These are phyloP conservation scores for Macrolepiota albuminosa DNA, from an alignment of 768 basidiomycete genomes.

Conservation along the genomic window DNA sequence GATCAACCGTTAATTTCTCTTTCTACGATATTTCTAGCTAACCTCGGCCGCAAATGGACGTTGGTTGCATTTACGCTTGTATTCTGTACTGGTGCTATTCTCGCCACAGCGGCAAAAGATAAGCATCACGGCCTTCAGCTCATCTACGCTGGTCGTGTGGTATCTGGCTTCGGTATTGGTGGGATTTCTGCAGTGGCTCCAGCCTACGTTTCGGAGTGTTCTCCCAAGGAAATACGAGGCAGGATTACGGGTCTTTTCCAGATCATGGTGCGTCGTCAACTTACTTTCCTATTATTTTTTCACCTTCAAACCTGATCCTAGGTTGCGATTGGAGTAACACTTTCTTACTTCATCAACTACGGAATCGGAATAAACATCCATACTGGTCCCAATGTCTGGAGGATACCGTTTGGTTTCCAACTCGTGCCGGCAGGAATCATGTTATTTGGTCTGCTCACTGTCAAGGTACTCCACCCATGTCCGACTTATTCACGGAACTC, in stretches of 20 bases:
- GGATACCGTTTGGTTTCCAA: slow-evolving; percentile 71
- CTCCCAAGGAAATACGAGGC: slow-evolving; percentile 83
- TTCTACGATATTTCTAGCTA: slow-evolving; percentile 30
- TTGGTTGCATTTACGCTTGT: slow-evolving; percentile 57
- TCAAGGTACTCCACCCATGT: slow-evolving; percentile 35
- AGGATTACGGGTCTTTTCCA: slow-evolving; percentile 85
- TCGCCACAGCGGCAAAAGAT: slow-evolving; percentile 63
- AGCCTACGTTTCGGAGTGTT: slow-evolving; percentile 82
- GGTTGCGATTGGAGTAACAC: slow-evolving; percentile 78
- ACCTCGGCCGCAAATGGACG: slow-evolving; percentile 62
- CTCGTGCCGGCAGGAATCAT: slow-evolving; percentile 62
- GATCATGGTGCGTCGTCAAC: slow-evolving; percentile 53
- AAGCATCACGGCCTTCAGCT: slow-evolving; percentile 49
- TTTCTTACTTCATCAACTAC: slow-evolving; percentile 77
- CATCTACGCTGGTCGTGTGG: slow-evolving; percentile 78
- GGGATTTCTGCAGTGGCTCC: slow-evolving; percentile 81
- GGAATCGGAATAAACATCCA: slow-evolving; percentile 54
- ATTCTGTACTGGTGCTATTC: slow-evolving; percentile 68
- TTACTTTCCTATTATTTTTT: not conserved
- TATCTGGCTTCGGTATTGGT: slow-evolving; percentile 79
- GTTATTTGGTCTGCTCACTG: slow-evolving; percentile 60
- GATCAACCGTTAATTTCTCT: not conserved
- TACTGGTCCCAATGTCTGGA: slow-evolving; percentile 53
- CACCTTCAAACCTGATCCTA: slow-evolving; percentile 7
- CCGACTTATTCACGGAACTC: not conserved